Conservation (phyloP, 768 basidiomycete species). For the Termitomyces sp. region DNA sequence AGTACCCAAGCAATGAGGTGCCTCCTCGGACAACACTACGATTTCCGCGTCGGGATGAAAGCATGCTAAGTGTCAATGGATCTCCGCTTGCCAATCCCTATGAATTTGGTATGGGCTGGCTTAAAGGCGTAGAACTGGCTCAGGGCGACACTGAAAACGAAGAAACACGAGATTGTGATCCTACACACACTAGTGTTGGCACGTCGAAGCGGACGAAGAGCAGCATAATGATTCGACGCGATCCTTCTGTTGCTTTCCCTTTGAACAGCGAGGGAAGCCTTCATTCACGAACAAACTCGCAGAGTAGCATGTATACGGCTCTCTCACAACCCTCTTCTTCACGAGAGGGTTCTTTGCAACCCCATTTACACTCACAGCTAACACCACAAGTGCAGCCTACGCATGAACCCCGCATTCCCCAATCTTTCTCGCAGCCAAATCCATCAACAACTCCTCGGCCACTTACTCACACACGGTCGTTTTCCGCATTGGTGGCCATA, state of each 20-base stretch:
- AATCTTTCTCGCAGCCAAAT: constrained; percentile 19
- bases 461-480: constrained; percentile 26
- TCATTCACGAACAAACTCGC: constrained; percentile 48
- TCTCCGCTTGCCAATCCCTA: constrained; percentile 80
- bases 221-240: constrained; percentile 56
- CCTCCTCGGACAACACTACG: constrained; percentile 41
- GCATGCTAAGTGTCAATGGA: constrained; percentile 76
- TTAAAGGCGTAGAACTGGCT: constrained; percentile 35
- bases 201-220: constrained; percentile 45
- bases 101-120: constrained; percentile 58
- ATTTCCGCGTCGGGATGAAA: constrained; percentile 68
- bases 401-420: constrained; percentile 18
- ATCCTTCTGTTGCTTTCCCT: constrained; percentile 40
- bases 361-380: constrained; percentile 13
- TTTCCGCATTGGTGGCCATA: constrained; percentile 67
- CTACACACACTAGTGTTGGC: constrained; percentile 22
- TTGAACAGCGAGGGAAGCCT: constrained; percentile 16
- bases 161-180: constrained; percentile 18
- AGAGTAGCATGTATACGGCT: constrained; percentile 39
- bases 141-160: constrained; percentile 29
- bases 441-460: constrained; percentile 30
- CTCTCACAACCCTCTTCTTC: constrained; percentile 32
- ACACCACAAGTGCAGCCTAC: constrained; percentile 14
- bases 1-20: constrained; percentile 33
- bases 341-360: constrained; percentile 32